phyloP scores from a whole-genome alignment of 768 basidiomycete genomes.

The Pulveroboletus ravenelii region DNA sequence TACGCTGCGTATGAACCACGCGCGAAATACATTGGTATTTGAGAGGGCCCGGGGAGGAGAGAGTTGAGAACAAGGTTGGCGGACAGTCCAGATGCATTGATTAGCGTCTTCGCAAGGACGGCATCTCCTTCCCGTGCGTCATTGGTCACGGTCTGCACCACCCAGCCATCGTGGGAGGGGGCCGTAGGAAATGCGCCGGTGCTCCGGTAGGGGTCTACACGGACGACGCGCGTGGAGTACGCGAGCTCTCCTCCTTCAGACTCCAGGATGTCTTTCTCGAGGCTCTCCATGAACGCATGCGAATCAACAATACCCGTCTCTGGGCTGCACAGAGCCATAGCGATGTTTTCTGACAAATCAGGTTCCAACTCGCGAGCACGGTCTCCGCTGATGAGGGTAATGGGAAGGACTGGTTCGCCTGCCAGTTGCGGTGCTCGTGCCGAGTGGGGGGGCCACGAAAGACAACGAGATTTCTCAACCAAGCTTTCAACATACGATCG shows the following conservation, averaged over 20 bases:
- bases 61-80: constrained; percentile 68
- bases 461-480: constrained; percentile 52
- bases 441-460: constrained; percentile 49
- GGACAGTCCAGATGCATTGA: constrained; percentile 81
- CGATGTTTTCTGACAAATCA: constrained; percentile 66
- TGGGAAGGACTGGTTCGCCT: constrained; percentile 46
- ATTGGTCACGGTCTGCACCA: constrained; percentile 73
- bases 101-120: constrained; percentile 66
- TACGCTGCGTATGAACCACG: constrained; percentile 88
- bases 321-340: constrained; percentile 72
- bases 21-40: constrained; percentile 74
- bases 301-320: constrained; percentile 90
- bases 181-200: constrained; percentile 14
- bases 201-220: constrained; percentile 63
- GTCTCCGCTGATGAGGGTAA: constrained; percentile 61
- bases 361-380: constrained; percentile 77
- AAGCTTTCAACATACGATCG: constrained; percentile 65
- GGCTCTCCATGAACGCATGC: constrained; percentile 73
- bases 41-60: constrained; percentile 50
- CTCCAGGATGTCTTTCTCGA: constrained; percentile 78
- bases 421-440: constrained; percentile 11
- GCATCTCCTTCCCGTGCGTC: constrained; percentile 50
- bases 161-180: constrained; percentile 65
- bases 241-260: constrained; percentile 66
- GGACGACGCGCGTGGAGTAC: constrained; percentile 76